phyloP scores from a whole-genome alignment of 192 early-diverging fungal genomes.

The Thamnidium elegans region DNA sequence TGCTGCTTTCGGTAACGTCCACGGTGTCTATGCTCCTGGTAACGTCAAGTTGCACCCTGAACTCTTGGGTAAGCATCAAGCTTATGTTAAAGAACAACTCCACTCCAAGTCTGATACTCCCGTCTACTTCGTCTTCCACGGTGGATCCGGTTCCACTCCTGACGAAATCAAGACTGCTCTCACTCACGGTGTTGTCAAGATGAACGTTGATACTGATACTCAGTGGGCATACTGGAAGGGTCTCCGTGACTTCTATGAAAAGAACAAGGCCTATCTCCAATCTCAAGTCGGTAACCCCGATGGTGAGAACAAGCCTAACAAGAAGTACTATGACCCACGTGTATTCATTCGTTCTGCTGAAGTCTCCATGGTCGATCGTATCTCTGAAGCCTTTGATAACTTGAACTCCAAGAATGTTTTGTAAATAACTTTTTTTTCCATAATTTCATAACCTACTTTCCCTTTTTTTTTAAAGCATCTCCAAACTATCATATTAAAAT shows the following conservation, averaged over 20 bases:
- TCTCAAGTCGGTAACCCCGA: conserved; percentile 95
- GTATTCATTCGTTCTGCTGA: conserved; percentile 89
- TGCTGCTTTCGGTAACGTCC: conserved; percentile 49
- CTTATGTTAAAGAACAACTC: conserved; percentile 71
- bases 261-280: conserved; percentile 87
- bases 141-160: conserved; percentile 74
- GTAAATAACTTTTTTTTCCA: conserved; percentile 37
- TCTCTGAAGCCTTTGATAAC: conserved; percentile 68
- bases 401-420: conserved; percentile 67
- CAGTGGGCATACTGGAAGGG: conserved; percentile 95
- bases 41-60: conserved; percentile 94
- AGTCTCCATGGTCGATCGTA: conserved; percentile 80
- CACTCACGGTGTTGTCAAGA: conserved; percentile 82
- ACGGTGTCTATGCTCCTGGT: conserved; percentile 90
- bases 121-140: conserved; percentile 97
- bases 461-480: no score
- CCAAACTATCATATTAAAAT: no score
- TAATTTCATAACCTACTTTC: no score
- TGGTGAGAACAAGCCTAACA: conserved; percentile 95
- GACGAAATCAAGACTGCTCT: conserved; percentile 37
- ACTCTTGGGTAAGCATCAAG: conserved; percentile 90
- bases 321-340: conserved; percentile 98
- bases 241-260: conserved; percentile 83
- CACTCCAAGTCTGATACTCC: conserved; percentile 62
- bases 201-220: conserved; percentile 99